Evolutionary conservation across 495 filamentous ascomycete species (phyloP), one percentile per base, ranked within the genome.

Genomic region (Entonaema liquescens): DNA sequence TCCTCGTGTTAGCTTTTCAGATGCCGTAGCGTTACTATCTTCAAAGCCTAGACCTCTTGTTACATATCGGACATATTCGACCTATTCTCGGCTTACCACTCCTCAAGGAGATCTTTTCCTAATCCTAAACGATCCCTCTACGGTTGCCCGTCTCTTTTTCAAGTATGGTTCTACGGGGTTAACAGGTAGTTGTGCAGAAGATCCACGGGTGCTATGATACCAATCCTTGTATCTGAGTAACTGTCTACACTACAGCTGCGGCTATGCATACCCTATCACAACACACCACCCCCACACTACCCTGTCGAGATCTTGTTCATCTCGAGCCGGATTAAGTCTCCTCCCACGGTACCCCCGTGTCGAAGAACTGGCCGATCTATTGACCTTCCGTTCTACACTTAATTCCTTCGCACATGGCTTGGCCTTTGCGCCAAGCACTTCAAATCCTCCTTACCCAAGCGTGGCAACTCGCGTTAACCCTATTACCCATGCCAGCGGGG

Each of bases 331-430:
- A 79, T 69, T 47, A 69, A 54, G 1, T 59, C 55, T 28, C 74
- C 72, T n/a, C 38, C 62, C 3, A 78, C 72, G 50, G 78, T 59
- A 8, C 78, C 74, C 8, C 29, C 47, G 57, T 79, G 77, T 11
- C 54, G 66, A 58, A 79, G 70, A 3, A 74, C 21, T n/a, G 70
- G 74, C 6, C 50, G 56, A 31, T 74, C 59, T 23, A 75, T 61
- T 13, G 28, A 13, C 29, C 53, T 70, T 3, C 76, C 76, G 56
- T 78, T 47, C 77, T 2, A 79, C 65, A 28, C 44, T 73, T 13
- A 78, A n/a, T 0, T 68, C 65, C 49, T 74, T 78, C 11, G 77
- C 70, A 62, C 75, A 78, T n/a, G 67, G 49, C 38, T 74, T 76
- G 5, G 28, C 9, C 19, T 65, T 38, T 1, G 76, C 70, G 15